These are phyloP conservation scores for Sporisorium reilianum DNA, from an alignment of 1,284 basidiomycete genomes.

Conservation along the genomic window DNA sequence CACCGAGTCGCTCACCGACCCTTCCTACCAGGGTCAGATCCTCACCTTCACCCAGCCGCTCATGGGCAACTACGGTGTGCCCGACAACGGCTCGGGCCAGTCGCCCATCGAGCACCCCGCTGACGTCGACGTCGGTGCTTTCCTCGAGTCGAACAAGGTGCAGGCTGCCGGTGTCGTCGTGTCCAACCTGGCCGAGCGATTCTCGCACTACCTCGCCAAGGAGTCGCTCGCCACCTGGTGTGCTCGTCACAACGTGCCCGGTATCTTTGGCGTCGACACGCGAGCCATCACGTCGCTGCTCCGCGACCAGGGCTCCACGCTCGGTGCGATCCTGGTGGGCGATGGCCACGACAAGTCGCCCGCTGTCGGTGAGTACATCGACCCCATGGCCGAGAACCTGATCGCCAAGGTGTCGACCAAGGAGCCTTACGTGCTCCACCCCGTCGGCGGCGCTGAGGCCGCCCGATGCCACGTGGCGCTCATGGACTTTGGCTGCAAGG, in stretches of 20 bases:
- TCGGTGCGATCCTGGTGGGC: slow-evolving; percentile 89
- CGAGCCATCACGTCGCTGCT: slow-evolving; percentile 93
- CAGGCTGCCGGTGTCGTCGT: slow-evolving; percentile 95
- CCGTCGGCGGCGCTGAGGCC: slow-evolving; percentile 75
- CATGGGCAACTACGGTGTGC: slow-evolving; percentile 99
- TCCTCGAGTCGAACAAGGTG: slow-evolving; percentile 86
- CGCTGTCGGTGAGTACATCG: slow-evolving; percentile 74
- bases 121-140: slow-evolving; percentile 71
- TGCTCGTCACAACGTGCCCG: slow-evolving; percentile 87
- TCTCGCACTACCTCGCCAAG: slow-evolving; percentile 92
- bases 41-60: slow-evolving; percentile 98
- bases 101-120: slow-evolving; percentile 73
- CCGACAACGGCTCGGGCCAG: slow-evolving; percentile 74
- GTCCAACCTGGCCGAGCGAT: slow-evolving; percentile 91
- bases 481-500: slow-evolving; percentile 96
- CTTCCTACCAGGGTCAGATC: slow-evolving; percentile 97
- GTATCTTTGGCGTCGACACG: slow-evolving; percentile 96
- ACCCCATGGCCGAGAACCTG: slow-evolving; percentile 90
- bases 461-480: slow-evolving; percentile 84
- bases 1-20: slow-evolving; percentile 99
- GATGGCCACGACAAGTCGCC: slow-evolving; percentile 77
- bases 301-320: slow-evolving; percentile 95
- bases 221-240: slow-evolving; percentile 96
- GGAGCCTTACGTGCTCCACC: slow-evolving; percentile 86
- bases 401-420: slow-evolving; percentile 93